Base-by-base conservation (phyloP, 2,329 filamentous ascomycete genomes). In the Colletotrichum noveboracense region DNA sequence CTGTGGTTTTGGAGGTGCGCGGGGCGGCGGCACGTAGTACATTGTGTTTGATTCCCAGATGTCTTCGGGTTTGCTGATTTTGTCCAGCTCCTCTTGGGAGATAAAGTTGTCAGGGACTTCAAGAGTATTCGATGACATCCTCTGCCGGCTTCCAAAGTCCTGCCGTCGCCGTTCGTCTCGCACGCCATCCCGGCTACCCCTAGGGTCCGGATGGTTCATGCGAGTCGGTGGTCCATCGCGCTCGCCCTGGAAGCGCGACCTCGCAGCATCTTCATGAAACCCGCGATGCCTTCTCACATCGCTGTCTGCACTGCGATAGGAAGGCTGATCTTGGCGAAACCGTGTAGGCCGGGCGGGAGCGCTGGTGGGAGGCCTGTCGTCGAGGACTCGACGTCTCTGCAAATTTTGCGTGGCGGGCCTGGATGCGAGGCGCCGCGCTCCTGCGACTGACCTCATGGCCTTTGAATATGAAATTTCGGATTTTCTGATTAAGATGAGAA, bases 1-100 rank as follows among this genome's bases (percentile, higher is more conserved):
- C 5, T 52, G 10, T 52, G 43, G 43, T 52, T 52, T 52, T 52
- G 43, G 43, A 7, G 43, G 43, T 7, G n/a, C n/a, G n/a, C 43
- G 43, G 6, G 43, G 43, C n/a, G 43, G 43, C 10, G 71, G 71
- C 2, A 24, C 24, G 60, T 70, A 76, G 55, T 55, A 76, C 34
- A 76, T 34, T 3, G 71, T 70, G 14, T 66, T 75, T 4, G 74
- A 61, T 12, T 70, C 34, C 58, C 65, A 75, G 21, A 76, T n/a
- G 24, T 66, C 60, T 6, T 66, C 28, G 16, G 36, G 7, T 7
- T 32, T 75, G 56, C 38, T 34, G 28, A 75, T 68, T 21, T 75
- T 75, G 18, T 64, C 64, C 34, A 55, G n/a, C 13, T 75, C 70
- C 14, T 73, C 70, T 16, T 58, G 16, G 21, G 73, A 34, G 8